A percentile compares a stretch with the other conserved stretches of the same genome.
phyloP scores from a whole-genome alignment of 1,139 yeast species.

The Protomyces pachydermus region DNA sequence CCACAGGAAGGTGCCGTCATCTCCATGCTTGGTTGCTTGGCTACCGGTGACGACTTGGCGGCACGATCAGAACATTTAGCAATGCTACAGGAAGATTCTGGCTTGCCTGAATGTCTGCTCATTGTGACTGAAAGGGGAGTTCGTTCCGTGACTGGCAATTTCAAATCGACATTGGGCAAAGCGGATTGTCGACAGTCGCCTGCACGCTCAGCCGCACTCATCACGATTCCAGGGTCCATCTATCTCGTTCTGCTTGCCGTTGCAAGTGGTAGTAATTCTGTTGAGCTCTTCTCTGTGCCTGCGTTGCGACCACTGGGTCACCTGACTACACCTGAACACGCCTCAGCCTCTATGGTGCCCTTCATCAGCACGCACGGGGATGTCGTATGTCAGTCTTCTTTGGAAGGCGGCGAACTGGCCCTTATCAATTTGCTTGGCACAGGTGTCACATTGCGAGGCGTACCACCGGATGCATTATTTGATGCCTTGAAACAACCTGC shows the following conservation, averaged over 20 bases:
- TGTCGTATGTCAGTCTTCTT: background rate
- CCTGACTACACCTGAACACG: background rate
- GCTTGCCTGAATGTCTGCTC: slow-evolving; percentile 12
- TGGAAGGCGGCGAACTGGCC: background rate
- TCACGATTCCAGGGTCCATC: background rate
- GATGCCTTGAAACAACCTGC: slow-evolving; percentile 41
- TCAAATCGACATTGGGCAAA: background rate
- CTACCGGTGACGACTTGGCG: slow-evolving; percentile 2
- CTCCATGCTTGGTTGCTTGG: background rate
- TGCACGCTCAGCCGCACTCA: background rate
- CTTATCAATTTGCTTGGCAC: background rate
- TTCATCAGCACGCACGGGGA: background rate
- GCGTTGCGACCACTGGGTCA: slow-evolving; percentile 4
- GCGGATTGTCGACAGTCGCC: background rate
- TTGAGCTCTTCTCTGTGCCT: slow-evolving; percentile 17
- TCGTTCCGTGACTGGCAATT: background rate
- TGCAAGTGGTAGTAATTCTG: background rate
- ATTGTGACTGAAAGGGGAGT: slow-evolving; percentile 19
- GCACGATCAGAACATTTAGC: slow-evolving; percentile 12
- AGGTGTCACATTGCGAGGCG: background rate
- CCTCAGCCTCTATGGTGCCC: background rate
- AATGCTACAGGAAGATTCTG: slow-evolving; percentile 1
- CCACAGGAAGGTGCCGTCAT: background rate
- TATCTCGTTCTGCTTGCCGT: background rate
- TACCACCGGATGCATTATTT: slow-evolving; percentile 35